These are phyloP conservation scores for Lathyrus tuberosus DNA, from an alignment of 306 rosid genomes.

Conservation along the genomic window DNA sequence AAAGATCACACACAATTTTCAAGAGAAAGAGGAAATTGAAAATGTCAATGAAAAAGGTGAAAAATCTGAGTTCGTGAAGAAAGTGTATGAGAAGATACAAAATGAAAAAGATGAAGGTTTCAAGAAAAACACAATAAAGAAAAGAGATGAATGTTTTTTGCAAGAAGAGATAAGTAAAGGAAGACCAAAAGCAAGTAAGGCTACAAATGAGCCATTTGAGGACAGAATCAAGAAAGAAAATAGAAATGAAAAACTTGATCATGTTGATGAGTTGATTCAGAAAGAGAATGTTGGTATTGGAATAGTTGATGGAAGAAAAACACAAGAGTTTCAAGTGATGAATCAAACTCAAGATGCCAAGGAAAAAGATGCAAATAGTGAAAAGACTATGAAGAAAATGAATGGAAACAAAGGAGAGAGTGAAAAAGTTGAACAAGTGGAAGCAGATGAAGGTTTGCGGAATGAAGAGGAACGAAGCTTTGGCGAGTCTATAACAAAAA, in stretches of 20 bases:
- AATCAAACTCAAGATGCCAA: background rate
- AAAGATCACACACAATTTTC: slow-evolving; percentile 3
- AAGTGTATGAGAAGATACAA: slow-evolving; percentile 23
- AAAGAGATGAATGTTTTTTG: background rate
- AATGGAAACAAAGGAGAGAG: background rate
- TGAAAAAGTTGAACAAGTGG: background rate
- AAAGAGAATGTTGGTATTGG: background rate
- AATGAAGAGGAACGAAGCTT: background rate
- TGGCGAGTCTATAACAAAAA: slow-evolving; percentile 18
- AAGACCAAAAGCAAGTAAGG: slow-evolving; percentile 11
- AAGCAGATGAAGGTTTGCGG: background rate
- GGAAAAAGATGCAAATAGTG: background rate
- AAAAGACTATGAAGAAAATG: background rate
- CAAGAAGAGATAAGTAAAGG: background rate
- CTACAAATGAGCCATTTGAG: slow-evolving; percentile 18
- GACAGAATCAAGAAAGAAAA: slow-evolving; percentile 21
- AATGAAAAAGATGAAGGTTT: slow-evolving; percentile 13
- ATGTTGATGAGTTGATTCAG: no score
- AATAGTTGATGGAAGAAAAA: slow-evolving; percentile 30
- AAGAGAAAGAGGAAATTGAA: background rate
- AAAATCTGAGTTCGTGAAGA: background rate
- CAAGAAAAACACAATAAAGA: background rate
- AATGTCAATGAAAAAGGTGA: slow-evolving; percentile 7
- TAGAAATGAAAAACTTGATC: background rate
- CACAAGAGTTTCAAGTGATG: background rate